Conservation (phyloP, 257 asterid species). For the Ophiorrhiza pumila region DNA sequence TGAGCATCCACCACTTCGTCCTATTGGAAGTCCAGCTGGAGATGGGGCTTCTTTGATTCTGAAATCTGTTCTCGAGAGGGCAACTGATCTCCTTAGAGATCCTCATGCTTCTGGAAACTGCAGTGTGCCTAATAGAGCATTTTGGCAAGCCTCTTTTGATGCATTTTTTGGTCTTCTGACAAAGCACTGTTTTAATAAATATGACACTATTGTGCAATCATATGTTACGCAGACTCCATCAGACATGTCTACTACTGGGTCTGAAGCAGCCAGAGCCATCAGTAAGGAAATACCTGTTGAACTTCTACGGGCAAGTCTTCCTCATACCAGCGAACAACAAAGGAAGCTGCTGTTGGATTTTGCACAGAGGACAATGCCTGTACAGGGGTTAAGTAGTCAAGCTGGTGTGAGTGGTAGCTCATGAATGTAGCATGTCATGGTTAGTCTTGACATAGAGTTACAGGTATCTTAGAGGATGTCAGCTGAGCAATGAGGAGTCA, state of each 20-base stretch:
- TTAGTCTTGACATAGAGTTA: neutral
- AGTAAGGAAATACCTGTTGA: constrained; percentile 50
- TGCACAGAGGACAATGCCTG: constrained; percentile 42
- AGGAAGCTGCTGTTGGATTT: constrained; percentile 41
- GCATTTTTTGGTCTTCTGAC: constrained; percentile 39
- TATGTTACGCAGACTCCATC: constrained; percentile 19
- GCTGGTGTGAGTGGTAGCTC: constrained; percentile 21
- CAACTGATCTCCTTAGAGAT: constrained; percentile 38
- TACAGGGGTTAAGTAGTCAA: constrained; percentile 25
- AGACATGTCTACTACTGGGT: constrained; percentile 19
- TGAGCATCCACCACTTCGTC: constrained; percentile 51
- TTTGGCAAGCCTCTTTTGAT: constrained; percentile 55
- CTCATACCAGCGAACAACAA: constrained; percentile 46
- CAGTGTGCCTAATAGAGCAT: constrained; percentile 37
- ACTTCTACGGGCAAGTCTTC: constrained; percentile 49
- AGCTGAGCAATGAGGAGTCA: neutral
- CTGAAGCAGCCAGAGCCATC: constrained; percentile 40
- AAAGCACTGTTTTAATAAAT: constrained; percentile 39
- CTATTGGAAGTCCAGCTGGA: constrained; percentile 48
- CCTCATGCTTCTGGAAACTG: constrained; percentile 34
- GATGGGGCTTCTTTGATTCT: constrained; percentile 47
- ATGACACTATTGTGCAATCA: constrained; percentile 34
- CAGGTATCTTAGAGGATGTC: neutral
- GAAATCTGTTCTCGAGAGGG: constrained; percentile 47
- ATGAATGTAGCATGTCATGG: constrained; percentile 1